Base-by-base conservation (phyloP, 2,329 filamentous ascomycete species). In the Curvularia verruculosa region DNA sequence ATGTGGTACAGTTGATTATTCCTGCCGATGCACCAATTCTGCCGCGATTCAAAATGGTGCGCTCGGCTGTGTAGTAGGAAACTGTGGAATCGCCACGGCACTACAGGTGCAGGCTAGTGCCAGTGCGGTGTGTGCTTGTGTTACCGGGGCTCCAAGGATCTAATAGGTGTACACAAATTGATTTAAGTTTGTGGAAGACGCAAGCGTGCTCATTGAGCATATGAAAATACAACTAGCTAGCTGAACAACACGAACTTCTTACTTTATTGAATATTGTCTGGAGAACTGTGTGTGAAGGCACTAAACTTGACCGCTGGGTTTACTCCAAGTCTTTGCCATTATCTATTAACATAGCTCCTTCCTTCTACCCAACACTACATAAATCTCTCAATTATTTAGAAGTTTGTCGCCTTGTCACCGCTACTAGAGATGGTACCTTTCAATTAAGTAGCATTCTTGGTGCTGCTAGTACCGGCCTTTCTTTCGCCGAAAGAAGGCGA, bases 31-130 rank as follows among this genome's bases (percentile, higher is more conserved):
- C 52, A 31, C 18, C 29, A 52, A 49, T 23, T 13, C 56, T 9
- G 41, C 18, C 7, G 56, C 56, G 4, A 55, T 59, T 28, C 52
- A 59, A 40, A 46, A 29, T 18, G 23, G 39, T 19, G 56, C 56
- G 12, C 13, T 55, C 5, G 44, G 37, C 18, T 59, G 56, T 26
- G 56, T 59, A 10, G 1, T 59, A 7, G 43, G 48, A 19, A 43
- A 46, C 19, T 59, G 56, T 41, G 56, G 56, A 8, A 3, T 59
- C 24, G 43, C 28, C 6, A 52, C 47, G 7, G 56, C 52, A 10
- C 31, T 56, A 6, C 34, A 56, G 41, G 56, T 56, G 8, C 56
- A 56, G 47, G 48, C 52, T 15, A 55, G 51, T 26, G 56, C 56
- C 4, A 59, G 52, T 21, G 56, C 56, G 4, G 56, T 59, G 31